Evolutionary conservation across 2,329 filamentous ascomycete species (phyloP).

Genomic region (Exophiala xenobiotica): DNA sequence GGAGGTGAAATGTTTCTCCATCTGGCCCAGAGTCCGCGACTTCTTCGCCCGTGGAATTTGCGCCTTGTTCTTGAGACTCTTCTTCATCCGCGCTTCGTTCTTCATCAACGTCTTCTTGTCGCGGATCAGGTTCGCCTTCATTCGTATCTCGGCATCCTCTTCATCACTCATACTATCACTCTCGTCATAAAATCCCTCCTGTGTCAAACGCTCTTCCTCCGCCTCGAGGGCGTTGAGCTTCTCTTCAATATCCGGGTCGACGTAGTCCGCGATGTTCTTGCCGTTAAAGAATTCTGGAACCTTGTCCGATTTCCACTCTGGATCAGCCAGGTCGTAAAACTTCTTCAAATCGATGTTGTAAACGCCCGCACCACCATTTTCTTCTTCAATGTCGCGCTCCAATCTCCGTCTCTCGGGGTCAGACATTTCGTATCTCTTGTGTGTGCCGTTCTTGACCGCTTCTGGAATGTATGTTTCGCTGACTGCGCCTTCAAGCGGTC

Average conservation of each 20-base stretch:
- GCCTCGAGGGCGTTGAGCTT: slow-evolving; percentile 91
- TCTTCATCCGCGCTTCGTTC: slow-evolving; percentile 93
- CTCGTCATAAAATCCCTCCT: slow-evolving; percentile 90
- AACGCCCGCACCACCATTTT: slow-evolving; percentile 92
- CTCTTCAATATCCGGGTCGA: slow-evolving; percentile 93
- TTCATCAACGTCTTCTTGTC: slow-evolving; percentile 91
- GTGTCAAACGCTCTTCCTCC: slow-evolving; percentile 89
- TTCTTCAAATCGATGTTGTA: slow-evolving; percentile 91
- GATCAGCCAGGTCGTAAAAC: slow-evolving; percentile 82
- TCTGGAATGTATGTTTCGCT: slow-evolving; percentile 88
- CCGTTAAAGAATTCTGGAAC: slow-evolving; percentile 92
- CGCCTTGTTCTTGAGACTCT: slow-evolving; percentile 94
- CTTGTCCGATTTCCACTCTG: slow-evolving; percentile 94
- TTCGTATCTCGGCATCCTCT: slow-evolving; percentile 80
- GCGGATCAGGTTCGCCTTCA: slow-evolving; percentile 92
- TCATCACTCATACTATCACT: slow-evolving; percentile 80
- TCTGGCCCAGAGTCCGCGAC: slow-evolving; percentile 79
- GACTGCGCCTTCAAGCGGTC: slow-evolving; percentile 76
- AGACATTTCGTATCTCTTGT: slow-evolving; percentile 85
- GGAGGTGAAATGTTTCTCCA: slow-evolving; percentile 80
- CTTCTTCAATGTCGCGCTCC: slow-evolving; percentile 83
- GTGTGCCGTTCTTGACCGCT: slow-evolving; percentile 61
- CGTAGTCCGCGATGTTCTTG: slow-evolving; percentile 95
- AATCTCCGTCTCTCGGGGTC: slow-evolving; percentile 80
- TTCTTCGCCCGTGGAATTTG: slow-evolving; percentile 81